Conservation (phyloP, 352 stramenopile genomes). For the Aphanomyces astaci region DNA sequence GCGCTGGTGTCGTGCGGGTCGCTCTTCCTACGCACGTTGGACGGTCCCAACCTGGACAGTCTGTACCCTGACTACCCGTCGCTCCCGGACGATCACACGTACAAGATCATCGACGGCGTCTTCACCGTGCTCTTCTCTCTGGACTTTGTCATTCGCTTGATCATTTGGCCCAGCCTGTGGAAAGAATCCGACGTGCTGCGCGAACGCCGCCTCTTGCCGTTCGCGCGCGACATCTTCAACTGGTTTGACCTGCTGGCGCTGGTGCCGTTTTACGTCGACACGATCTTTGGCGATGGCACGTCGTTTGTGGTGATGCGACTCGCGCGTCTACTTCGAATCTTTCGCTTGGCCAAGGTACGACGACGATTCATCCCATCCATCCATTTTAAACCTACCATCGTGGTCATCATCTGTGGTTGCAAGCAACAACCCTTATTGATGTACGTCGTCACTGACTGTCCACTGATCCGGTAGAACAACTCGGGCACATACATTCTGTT, state of each 20-base stretch:
- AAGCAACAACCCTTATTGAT: too few species aligned
- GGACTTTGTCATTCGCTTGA: constrained; percentile 54
- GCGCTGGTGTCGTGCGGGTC: constrained; percentile 66
- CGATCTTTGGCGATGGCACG: constrained; percentile 62
- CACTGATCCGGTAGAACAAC: constrained; percentile 37
- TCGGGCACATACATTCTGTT: constrained; percentile 72
- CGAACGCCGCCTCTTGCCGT: constrained; percentile 53
- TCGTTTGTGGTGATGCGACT: constrained; percentile 66
- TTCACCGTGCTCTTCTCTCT: constrained; percentile 67
- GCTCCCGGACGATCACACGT: constrained; percentile 39
- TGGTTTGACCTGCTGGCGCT: constrained; percentile 72
- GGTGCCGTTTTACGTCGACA: constrained; percentile 63
- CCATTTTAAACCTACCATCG: too few species aligned
- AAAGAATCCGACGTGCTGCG: constrained; percentile 59
- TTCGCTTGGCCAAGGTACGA: constrained; percentile 54
- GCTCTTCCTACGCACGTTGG: constrained; percentile 66
- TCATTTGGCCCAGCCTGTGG: constrained; percentile 72
- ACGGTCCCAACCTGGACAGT: constrained; percentile 51
- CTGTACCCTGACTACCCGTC: constrained; percentile 48
- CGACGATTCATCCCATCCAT: too few species aligned
- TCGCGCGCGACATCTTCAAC: constrained; percentile 69
- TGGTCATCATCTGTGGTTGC: too few species aligned
- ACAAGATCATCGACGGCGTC: constrained; percentile 54
- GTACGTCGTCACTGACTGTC: neutral
- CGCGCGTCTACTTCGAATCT: constrained; percentile 64